Evolutionary conservation across 768 basidiomycete genomes (phyloP).

Genomic region (Leccinum imitatum): DNA sequence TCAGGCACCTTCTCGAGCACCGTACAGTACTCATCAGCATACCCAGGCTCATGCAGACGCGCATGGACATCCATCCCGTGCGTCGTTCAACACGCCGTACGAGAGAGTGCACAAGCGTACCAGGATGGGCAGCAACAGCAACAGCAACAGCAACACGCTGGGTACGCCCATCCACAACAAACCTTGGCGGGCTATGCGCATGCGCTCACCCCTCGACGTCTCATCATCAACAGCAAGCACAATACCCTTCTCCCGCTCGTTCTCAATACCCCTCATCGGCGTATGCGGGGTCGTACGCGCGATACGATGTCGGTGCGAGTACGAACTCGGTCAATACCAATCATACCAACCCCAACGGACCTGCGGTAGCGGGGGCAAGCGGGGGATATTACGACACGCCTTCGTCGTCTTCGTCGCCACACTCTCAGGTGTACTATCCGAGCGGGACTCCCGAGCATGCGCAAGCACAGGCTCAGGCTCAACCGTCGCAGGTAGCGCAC

Average conservation of each 20-base stretch:
- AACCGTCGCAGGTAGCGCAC: slow-evolving; percentile 18
- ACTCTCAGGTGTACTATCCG: slow-evolving; percentile 22
- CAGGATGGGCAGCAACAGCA: slow-evolving; percentile 25
- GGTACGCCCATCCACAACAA: slow-evolving; percentile 23
- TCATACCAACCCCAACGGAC: slow-evolving; percentile 5
- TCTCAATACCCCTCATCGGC: slow-evolving; percentile 26
- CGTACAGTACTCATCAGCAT: slow-evolving; percentile 19
- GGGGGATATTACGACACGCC: slow-evolving; percentile 29
- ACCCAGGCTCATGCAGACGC: slow-evolving; percentile 21
- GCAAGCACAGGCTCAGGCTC: slow-evolving; percentile 13
- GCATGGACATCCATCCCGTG: slow-evolving; percentile 20
- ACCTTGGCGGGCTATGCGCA: slow-evolving; percentile 19
- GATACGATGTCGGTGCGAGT: slow-evolving; percentile 29
- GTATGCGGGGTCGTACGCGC: slow-evolving; percentile 30
- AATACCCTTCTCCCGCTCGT: slow-evolving; percentile 26
- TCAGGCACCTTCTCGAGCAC: slow-evolving; percentile 21
- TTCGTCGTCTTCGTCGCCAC: slow-evolving; percentile 21
- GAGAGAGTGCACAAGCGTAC: slow-evolving; percentile 30
- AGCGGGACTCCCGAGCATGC: slow-evolving; percentile 13
- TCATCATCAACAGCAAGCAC: slow-evolving; percentile 25
- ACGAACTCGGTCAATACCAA: slow-evolving; percentile 16
- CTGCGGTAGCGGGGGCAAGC: slow-evolving; percentile 9
- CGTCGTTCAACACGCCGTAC: slow-evolving; percentile 22
- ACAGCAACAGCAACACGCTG: slow-evolving; percentile 20
- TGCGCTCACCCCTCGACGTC: slow-evolving; percentile 17